Evolutionary conservation across 768 basidiomycete species (phyloP), one percentile per base, ranked within the genome.

Genomic region (Nidularia pulvinata): DNA sequence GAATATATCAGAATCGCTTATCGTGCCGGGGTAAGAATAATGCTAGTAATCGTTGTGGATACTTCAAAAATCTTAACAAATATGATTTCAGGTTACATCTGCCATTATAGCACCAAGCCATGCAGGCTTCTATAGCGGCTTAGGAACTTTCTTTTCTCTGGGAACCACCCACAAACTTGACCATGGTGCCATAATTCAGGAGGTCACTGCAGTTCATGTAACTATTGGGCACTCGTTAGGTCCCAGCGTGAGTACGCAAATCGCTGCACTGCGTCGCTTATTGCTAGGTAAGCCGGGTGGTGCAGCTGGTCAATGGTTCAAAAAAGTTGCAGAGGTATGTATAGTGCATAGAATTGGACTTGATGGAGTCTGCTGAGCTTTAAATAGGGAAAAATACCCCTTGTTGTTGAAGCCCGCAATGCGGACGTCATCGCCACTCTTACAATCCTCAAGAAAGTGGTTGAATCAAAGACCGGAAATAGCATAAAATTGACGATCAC

Each of bases 341-440:
- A 4, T 3, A 30, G 25, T 30, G 4, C 3, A 30, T 4, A 30
- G 2, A 30, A 30, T 30, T 30, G 25, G 25, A 30, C 25, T 30
- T 30, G 25, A 30, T 30, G 25, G 25, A 4, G 25, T 30, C 25
- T 30, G 25, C 25, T 30, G 4, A 30, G 25, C 25, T 30, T 30
- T 30, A 30, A n/a, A 32, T 55, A 89, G 85, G 90, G 91, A 5
- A 61, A 76, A 35, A 76, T 94, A 19, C 87, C 91, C 3, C 72
- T 97, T 5, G 88, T 96, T 9, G 73, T 93, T 6, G 82, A 87
- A 51, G 85, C 82, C 2, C 74, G 88, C 57, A 92, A 77, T 59
- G 93, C 91, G 4, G 94, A 95, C 66, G 74, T 89, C 49, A 95
- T 95, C 56, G 91, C 89, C 1, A 83, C 88, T 0, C 68, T 95